Percentiles rank a stretch among this genome's conserved stretches.
Conservation (phyloP, 768 basidiomycete species). For the Kwoniella botswanensis region DNA sequence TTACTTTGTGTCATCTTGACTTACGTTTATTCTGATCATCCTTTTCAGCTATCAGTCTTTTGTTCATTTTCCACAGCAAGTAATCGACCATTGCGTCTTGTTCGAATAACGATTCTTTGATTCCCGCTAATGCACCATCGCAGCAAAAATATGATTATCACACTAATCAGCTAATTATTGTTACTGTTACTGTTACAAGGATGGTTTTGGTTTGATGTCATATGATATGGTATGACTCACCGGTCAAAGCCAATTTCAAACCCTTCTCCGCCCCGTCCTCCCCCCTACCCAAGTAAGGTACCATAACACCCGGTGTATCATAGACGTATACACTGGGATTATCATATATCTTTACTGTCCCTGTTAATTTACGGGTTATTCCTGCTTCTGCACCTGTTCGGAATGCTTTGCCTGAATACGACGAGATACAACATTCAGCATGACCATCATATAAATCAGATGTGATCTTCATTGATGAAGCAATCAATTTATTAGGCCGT, state of each 20-base stretch:
- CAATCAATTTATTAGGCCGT: background rate
- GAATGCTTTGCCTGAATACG: conserved; percentile 84
- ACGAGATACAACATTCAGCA: background rate
- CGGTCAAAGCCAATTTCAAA: conserved; percentile 88
- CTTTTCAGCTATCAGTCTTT: conserved; percentile 53
- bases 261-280: conserved; percentile 85
- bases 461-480: no score
- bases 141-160: background rate
- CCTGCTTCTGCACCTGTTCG: conserved; percentile 88
- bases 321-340: conserved; percentile 85
- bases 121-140: conserved; percentile 61
- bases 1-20: no score
- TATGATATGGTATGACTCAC: conserved; percentile 59
- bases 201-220: background rate
- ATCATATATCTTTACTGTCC: conserved; percentile 79
- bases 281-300: conserved; percentile 89
- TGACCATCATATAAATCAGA: background rate
- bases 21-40: conserved; percentile 41
- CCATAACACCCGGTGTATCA: conserved; percentile 96
- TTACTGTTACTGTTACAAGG: background rate
- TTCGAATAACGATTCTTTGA: conserved; percentile 91
- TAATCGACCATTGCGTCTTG: conserved; percentile 82
- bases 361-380: conserved; percentile 84
- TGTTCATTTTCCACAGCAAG: conserved; percentile 80
- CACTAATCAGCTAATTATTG: background rate